Conservation (phyloP, 352 stramenopile species). For the Phytophthora colocasiae region DNA sequence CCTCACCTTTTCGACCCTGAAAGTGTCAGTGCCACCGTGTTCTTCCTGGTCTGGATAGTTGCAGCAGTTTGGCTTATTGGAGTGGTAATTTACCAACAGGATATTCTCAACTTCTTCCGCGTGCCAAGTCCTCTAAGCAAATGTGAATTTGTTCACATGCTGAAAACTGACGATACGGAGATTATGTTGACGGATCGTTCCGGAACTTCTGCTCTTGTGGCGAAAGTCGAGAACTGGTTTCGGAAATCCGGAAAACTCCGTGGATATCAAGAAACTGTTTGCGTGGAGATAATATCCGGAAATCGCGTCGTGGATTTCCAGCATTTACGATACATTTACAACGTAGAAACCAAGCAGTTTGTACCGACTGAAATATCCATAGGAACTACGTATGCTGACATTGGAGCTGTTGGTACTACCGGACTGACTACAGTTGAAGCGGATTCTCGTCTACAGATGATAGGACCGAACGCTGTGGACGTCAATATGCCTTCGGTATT, state of each 20-base stretch:
- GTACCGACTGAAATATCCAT: constrained; percentile 37
- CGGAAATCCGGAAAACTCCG: constrained; percentile 19
- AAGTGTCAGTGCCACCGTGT: constrained; percentile 35
- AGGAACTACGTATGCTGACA: constrained; percentile 31
- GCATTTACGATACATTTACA: constrained; percentile 56
- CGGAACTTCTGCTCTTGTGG: constrained; percentile 37
- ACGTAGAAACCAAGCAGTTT: constrained; percentile 32
- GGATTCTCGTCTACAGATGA: constrained; percentile 24
- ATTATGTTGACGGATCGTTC: constrained; percentile 40
- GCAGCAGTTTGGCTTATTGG: constrained; percentile 34
- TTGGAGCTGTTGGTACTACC: constrained; percentile 10
- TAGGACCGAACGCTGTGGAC: constrained; percentile 47
- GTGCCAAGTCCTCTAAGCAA: constrained; percentile 25
- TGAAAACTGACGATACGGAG: constrained; percentile 39
- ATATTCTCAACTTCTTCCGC: constrained; percentile 49
- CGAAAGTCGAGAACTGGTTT: constrained; percentile 37
- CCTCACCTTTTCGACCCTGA: constrained; percentile 35
- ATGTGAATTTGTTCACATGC: constrained; percentile 46
- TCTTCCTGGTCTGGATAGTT: constrained; percentile 47
- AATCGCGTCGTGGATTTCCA: constrained; percentile 48
- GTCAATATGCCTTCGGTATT: constrained; percentile 48
- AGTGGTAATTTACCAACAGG: constrained; percentile 31
- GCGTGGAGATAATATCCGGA: constrained; percentile 22
- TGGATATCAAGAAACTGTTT: constrained; percentile 43
- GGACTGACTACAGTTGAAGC: constrained; percentile 26